Conservation (phyloP, 164 flowering plant genomes). For the Umbilicus rupestris region DNA sequence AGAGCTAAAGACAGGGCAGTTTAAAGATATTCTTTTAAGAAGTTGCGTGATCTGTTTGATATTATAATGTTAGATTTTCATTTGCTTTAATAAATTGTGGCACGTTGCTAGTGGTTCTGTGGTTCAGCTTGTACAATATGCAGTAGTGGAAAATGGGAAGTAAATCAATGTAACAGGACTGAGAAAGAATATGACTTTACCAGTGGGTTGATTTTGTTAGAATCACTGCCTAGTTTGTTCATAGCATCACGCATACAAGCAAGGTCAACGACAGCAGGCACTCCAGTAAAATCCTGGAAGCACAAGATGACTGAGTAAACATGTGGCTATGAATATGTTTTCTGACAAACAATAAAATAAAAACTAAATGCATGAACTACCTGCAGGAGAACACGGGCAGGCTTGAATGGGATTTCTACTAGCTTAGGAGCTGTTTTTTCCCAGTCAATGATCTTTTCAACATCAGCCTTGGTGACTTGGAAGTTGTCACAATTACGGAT, state of each 20-base stretch:
- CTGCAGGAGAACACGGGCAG: slow-evolving; percentile 94
- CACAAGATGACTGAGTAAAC: neutral
- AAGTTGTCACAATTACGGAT: slow-evolving; percentile 89
- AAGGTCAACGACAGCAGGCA: slow-evolving; percentile 96
- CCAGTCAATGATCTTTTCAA: slow-evolving; percentile 94
- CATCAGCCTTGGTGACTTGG: slow-evolving; percentile 79
- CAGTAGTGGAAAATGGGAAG: neutral
- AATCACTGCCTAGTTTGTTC: slow-evolving; percentile 85
- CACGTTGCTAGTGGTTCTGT: neutral
- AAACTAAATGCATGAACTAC: slow-evolving; percentile 16
- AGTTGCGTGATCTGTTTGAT: neutral
- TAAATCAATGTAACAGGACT: too few species aligned
- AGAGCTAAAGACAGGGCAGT: neutral
- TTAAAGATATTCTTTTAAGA: neutral
- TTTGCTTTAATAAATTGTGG: neutral
- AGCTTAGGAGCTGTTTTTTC: slow-evolving; percentile 70
- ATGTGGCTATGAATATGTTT: neutral
- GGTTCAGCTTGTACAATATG: neutral
- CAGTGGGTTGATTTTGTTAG: slow-evolving; percentile 90
- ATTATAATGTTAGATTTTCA: neutral
- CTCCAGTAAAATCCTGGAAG: slow-evolving; percentile 86
- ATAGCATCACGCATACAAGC: slow-evolving; percentile 98
- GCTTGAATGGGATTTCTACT: slow-evolving; percentile 94
- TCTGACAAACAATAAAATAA: neutral
- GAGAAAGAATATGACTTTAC: slow-evolving; percentile 23